Evolutionary conservation across 1,284 basidiomycete species (phyloP), one percentile per base, ranked within the genome.

Genomic region (Neotropicomus parvogracilis): DNA sequence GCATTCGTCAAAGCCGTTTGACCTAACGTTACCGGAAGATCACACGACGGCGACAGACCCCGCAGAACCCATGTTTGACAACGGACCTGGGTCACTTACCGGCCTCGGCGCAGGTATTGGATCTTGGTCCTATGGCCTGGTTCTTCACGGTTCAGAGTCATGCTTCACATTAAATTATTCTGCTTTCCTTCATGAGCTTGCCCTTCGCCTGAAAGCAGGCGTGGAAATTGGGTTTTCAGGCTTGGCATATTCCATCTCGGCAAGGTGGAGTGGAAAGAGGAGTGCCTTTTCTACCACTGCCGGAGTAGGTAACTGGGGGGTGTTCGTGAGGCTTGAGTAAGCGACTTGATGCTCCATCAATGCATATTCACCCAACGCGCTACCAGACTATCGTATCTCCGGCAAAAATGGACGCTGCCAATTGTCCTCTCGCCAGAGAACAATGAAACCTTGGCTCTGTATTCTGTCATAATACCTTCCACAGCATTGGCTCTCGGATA

Each of bases 371-470:
- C 53, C 40, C 36, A 48, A 37, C 10, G 31, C 49, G 50, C 49
- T 42, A 49, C 44, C 50, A 73, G 72, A 44, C 54, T 77, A 38
- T 66, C 68, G n/a, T 65, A 76, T 21, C 56, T 83, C 3, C 78
- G 79, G 3, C 83, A 85, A 55, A 71, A 72, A 34, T 64, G 82
- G 55, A 61, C 68, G 10, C 46, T 84, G 6, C 82, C 82, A 3
- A 75, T 85, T 53, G 58, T 77, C n/a, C 64, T 85, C 8, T 70
- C 75, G 0, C 70, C 69, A 21, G 66, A 75, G 42, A 70, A 74
- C 50, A 71, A 80, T 47, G 62, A 70, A 37, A 56, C 48, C 19
- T 60, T 81, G 36, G 68, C 75, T 4, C 54, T 77, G 12, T 69
- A 69, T 50, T 70, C 74, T 14, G 66, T 75, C 0, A 57, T 79